Base-by-base conservation (phyloP, 352 stramenopile genomes). In the Phytophthora crassamura region DNA sequence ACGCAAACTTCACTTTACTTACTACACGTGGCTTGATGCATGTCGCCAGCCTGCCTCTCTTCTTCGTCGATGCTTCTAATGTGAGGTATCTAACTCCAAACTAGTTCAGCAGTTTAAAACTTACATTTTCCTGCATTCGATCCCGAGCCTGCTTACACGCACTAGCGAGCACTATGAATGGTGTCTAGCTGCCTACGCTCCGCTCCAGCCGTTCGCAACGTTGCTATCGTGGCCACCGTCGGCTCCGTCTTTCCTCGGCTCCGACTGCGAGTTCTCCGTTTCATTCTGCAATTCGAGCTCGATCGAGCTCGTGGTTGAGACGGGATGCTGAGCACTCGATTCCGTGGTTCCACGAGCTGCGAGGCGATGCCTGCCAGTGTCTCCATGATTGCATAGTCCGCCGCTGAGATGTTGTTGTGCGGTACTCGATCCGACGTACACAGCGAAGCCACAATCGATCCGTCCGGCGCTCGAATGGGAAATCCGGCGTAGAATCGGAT, bases 331-430 rank as follows among this genome's bases (percentile, higher is more conserved):
- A 59, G 7, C 1, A 72, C 51, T 14, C 48, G 49, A 42, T 59
- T 51, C 32, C 41, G 46, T 15, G 64, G 72, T 34, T 51, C 58
- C 15, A 81, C 40, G 5, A 83, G 59, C 15, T 78, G 56, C 0
- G 62, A 54, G 0, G 74, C 78, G 28, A 90, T 67, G 16, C 72
- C 61, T 10, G 68, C 69, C 7, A 90, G 69, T 42, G 72, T 72
- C 49, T 89, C 63, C 82, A 90, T 90, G 20, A 71, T 77, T 22
- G 79, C 77, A 49, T 88, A 90, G 46, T 90, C 77, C 42, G 80
- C 79, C 40, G 67, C 78, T 11, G 77, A 77, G 58, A 89, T 88
- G 56, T 79, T 74, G 47, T 68, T 43, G 51, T 86, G 75, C 10
- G 79, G 57, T 9, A 55, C 40, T 40, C 64, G 53, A 60, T 84